Evolutionary conservation across 1,284 basidiomycete species (phyloP).

Genomic region (Tylopilus orsonianus): DNA sequence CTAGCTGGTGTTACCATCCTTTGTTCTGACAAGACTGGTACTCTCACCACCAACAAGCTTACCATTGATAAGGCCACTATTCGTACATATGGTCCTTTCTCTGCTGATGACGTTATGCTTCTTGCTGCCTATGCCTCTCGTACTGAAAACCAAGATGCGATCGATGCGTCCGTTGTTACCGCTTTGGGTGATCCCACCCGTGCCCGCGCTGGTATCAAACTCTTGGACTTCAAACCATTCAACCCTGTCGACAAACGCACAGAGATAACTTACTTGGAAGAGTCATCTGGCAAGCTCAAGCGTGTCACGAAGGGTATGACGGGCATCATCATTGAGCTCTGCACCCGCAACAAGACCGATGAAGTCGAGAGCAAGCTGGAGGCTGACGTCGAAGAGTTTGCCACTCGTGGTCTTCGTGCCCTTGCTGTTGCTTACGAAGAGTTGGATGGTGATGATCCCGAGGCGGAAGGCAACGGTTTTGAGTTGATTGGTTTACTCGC

Average conservation of each 20-base stretch:
- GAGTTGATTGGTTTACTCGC: constrained; percentile 96
- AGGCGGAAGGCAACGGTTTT: constrained; percentile 91
- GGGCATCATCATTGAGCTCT: constrained; percentile 93
- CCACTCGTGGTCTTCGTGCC: constrained; percentile 94
- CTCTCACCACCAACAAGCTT: constrained; percentile 98
- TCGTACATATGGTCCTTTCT: constrained; percentile 89
- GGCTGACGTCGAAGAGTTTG: constrained; percentile 94
- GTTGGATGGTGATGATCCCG: constrained; percentile 76
- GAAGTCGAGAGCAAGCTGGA: constrained; percentile 90
- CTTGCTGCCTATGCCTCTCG: constrained; percentile 95
- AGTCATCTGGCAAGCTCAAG: constrained; percentile 91
- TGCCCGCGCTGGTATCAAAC: constrained; percentile 91
- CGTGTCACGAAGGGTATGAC: constrained; percentile 99
- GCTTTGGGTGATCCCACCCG: constrained; percentile 72
- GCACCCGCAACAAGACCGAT: constrained; percentile 94
- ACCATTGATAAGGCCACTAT: constrained; percentile 94
- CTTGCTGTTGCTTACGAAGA: constrained; percentile 97
- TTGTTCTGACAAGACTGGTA: constrained; percentile 97
- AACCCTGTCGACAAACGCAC: constrained; percentile 99
- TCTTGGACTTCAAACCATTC: constrained; percentile 99
- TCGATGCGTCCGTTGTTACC: constrained; percentile 85
- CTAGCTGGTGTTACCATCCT: constrained; percentile 96
- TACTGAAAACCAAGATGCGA: constrained; percentile 98
- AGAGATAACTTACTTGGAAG: constrained; percentile 96
- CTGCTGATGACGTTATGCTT: constrained; percentile 87